phyloP scores from a whole-genome alignment of 345 rosid species.

The Salix exigua region DNA sequence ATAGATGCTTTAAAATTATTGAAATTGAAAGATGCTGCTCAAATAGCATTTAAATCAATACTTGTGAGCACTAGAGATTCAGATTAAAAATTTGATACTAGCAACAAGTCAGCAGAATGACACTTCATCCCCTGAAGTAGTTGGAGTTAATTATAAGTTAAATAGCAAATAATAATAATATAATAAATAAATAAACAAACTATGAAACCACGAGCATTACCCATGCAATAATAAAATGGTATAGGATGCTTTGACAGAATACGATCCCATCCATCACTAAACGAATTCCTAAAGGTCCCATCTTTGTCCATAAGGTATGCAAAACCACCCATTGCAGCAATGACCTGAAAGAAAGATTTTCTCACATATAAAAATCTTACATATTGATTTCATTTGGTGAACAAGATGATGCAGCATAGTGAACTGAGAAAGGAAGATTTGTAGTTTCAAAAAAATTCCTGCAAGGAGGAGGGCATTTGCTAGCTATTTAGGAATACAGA shows the following conservation, averaged over 20 bases:
- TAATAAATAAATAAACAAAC: not conserved
- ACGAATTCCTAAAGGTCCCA: constrained; percentile 86
- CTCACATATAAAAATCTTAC: not conserved
- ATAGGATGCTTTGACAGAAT: constrained; percentile 83
- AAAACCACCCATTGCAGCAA: constrained; percentile 71
- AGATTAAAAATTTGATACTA: not conserved
- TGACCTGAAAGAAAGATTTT: constrained; percentile 38
- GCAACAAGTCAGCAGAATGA: not conserved
- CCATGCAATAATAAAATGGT: constrained; percentile 92
- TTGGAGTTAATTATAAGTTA: not conserved
- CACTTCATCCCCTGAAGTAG: not conserved
- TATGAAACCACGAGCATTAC: constrained; percentile 29
- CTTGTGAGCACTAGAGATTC: not conserved
- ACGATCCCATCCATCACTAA: constrained; percentile 94
- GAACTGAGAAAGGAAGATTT: not conserved
- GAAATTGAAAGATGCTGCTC: constrained; percentile 8
- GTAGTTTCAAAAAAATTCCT: not conserved
- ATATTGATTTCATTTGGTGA: not conserved
- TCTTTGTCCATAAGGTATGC: constrained; percentile 91
- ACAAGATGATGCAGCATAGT: not conserved
- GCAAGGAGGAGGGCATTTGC: not conserved
- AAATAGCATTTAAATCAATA: constrained; percentile 1
- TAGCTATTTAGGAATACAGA: not conserved
- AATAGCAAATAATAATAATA: not conserved
- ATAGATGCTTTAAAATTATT: not conserved